Evolutionary conservation across 768 basidiomycete genomes (phyloP), one percentile per base, ranked within the genome.

Genomic region (Kwoniella dejecticola): DNA sequence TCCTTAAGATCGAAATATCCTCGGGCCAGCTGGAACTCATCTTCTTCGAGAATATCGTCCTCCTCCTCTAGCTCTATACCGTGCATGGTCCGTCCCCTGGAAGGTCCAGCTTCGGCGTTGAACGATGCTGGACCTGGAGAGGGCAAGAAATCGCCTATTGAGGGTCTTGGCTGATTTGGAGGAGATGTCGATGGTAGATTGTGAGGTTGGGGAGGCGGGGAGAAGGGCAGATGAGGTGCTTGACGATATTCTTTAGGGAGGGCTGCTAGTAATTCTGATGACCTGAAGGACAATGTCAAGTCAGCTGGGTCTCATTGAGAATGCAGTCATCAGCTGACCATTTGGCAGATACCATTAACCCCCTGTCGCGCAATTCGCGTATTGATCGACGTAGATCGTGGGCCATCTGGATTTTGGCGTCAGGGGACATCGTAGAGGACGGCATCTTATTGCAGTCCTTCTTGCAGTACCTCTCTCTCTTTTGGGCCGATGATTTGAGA

Each of bases 1-100:
- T 98, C 93, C 71, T 87, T 87, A 15, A 85, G 80, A 64, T 90
- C 86, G 66, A 90, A 84, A 71, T 86, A 89, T 19, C 85, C 82
- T 57, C 86, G 85, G 1, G 89, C 92, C 33, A 88, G 83, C 54
- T 84, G 77, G 68, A 90, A 83, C n/a, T 82, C 60, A 49, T 79
- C 78, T 27, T 71, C 66, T 69, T 96, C 92, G 64, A 72, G 23
- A 21, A 67, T 52, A 66, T 86, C 85, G 50, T 93, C 91, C 29
- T 85, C 78, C 47, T 79, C 74, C 47, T 72, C 70, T 24, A 62
- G 61, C 48, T 77, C 72, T 1, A 71, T 55, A 4, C 75, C 74
- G 30, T 75, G 66, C 27, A 68, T 57, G 10, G 69, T 71, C 29
- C 67, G 48, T n/a, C 60, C 69, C 60, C 72, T 52, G n/a, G 61